phyloP scores from a whole-genome alignment of 345 rosid species.

The Nasturtium officinale region DNA sequence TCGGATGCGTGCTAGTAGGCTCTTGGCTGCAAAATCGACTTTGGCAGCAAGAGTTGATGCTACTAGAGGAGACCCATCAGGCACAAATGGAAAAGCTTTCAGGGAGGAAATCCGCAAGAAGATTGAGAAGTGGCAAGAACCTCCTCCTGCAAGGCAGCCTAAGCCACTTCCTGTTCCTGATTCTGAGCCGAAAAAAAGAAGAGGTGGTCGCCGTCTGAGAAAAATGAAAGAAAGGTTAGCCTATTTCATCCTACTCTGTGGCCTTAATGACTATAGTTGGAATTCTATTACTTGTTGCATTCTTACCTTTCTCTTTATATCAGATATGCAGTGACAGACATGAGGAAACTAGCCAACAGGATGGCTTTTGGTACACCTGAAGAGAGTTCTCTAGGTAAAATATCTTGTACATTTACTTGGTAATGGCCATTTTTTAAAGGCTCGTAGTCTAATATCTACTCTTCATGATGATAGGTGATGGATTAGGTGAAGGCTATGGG shows the following conservation, averaged over 20 bases:
- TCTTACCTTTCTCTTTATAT: conserved; percentile 4
- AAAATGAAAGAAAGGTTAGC: conserved; percentile 97
- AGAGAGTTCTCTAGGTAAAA: conserved; percentile 90
- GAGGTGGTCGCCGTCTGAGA: conserved; percentile 94
- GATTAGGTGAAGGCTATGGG: conserved; percentile 97
- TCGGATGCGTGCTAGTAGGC: conserved; percentile 75
- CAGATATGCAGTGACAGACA: conserved; percentile 95
- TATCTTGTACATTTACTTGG: not conserved
- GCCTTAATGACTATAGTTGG: not conserved
- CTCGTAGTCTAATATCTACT: conserved; percentile 3
- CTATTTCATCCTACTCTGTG: not conserved
- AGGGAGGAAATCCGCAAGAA: conserved; percentile 78
- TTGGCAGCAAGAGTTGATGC: conserved; percentile 92
- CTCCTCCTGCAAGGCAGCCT: conserved; percentile 97
- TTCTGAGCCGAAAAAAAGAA: conserved; percentile 96
- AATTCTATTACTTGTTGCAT: not conserved
- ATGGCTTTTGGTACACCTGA: conserved; percentile 97
- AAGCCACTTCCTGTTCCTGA: conserved; percentile 98
- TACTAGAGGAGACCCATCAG: conserved; percentile 77
- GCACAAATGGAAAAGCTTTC: conserved; percentile 69
- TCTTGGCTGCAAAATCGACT: conserved; percentile 84
- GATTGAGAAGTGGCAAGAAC: conserved; percentile 98
- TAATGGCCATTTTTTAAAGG: conserved; percentile 2
- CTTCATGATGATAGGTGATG: conserved; percentile 70
- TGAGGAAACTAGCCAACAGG: conserved; percentile 96